Evolutionary conservation across 257 asterid genomes (phyloP), one percentile per base, ranked within the genome.

Genomic region (Scutellaria minor): DNA sequence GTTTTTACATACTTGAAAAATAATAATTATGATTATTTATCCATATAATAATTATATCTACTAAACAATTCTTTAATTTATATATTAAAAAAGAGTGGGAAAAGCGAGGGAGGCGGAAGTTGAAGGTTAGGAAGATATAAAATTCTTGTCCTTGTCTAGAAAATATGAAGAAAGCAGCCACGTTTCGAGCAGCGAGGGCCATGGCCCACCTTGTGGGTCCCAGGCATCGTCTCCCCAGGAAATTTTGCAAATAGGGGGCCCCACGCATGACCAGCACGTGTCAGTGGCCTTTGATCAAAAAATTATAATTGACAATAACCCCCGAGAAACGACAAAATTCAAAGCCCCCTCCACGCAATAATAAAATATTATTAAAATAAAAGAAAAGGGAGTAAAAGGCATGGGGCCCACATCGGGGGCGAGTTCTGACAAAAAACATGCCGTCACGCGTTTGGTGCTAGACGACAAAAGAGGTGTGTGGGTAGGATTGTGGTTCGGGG

Each of bases 391-490:
- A 15, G 22, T 66, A 52, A 59, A 66, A 63, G 42, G 0, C 0
- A 57, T 10, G 80, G 78, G 82, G 4, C 83, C 86, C 75, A 67
- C 59, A 0, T 1, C 11, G 11, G 14, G 52, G 27, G 5, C 18
- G 35, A 47, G 70, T 61, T 54, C 76, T 77, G 87, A 83, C 84
- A 80, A 77, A 80, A 83, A 75, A 74, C 79, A 71, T 77, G 83
- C 80, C 84, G 87, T 80, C 87, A 83, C 83, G 80, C 80, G 78
- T 70, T 73, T 76, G 51, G 40, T 77, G 79, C 83, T 71, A 79
- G 50, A 12, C 74, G 87, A 77, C 84, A 74, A 80, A 68, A 77
- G 20, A 72, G 62, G 73, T 58, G 84, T 78, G 42, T 62, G 79
- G 78, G 7, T 59, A 27, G 2, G 53, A 3, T 50, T 7, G 81